Evolutionary conservation across 495 filamentous ascomycete species (phyloP).

Genomic region (Neurospora tetraspora): DNA sequence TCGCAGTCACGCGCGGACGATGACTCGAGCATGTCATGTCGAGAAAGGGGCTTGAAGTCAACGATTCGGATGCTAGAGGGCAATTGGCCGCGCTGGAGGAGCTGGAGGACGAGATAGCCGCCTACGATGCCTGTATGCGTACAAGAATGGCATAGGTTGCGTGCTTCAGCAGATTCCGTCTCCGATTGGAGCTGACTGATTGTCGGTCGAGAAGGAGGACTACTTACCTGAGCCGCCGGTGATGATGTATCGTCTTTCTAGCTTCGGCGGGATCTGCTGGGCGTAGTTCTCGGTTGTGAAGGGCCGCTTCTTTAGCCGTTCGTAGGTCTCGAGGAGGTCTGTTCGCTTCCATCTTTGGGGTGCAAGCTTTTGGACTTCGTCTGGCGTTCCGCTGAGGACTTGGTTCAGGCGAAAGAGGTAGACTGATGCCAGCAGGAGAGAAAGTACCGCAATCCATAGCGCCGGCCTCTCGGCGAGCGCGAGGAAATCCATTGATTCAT

Average conservation of each 20-base stretch:
- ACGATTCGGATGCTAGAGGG: too few species aligned
- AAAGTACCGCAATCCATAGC: background rate
- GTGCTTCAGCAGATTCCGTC: too few species aligned
- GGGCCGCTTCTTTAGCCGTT: conserved; percentile 28
- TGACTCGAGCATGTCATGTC: conserved; percentile 17
- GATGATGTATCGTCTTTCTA: conserved; percentile 45
- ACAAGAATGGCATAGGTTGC: too few species aligned
- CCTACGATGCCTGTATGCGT: too few species aligned
- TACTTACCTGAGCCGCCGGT: conserved; percentile 48
- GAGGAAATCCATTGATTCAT: background rate
- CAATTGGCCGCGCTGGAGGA: too few species aligned
- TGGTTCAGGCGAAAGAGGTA: conserved; percentile 43
- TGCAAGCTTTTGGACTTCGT: conserved; percentile 31
- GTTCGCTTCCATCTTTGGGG: conserved; percentile 40
- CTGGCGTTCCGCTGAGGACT: conserved; percentile 35
- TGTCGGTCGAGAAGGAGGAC: too few species aligned
- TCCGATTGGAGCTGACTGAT: too few species aligned
- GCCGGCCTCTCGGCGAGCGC: background rate
- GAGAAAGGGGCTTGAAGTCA: too few species aligned
- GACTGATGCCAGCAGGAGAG: conserved; percentile 15
- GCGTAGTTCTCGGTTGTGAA: conserved; percentile 31
- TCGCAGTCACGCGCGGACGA: conserved; percentile 19
- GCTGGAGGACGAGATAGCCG: too few species aligned
- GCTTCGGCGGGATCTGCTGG: conserved; percentile 40
- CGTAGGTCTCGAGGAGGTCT: conserved; percentile 36